These are phyloP conservation scores for Rubus idaeus DNA, from an alignment of 306 rosid genomes.

Conservation along the genomic window DNA sequence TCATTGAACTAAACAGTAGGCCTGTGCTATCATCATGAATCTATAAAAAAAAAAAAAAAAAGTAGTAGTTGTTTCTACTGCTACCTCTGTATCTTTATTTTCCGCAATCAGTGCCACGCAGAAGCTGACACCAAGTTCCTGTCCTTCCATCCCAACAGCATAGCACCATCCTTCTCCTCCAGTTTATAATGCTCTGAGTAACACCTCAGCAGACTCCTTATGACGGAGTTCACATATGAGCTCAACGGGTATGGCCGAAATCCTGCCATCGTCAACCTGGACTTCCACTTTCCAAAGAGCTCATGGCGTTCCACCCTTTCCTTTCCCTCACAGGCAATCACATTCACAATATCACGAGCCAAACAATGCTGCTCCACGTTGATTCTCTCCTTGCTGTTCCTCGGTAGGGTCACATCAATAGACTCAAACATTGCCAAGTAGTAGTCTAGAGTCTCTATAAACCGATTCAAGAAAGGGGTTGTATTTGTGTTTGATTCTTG, in stretches of 20 bases:
- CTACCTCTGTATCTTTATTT: conserved; percentile 26
- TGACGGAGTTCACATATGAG: conserved; percentile 79
- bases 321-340: conserved; percentile 87
- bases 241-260: conserved; percentile 74
- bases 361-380: conserved; percentile 88
- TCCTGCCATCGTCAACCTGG: conserved; percentile 93
- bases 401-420: conserved; percentile 67
- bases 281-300: conserved; percentile 91
- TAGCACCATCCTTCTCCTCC: conserved; percentile 82
- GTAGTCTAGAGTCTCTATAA: conserved; percentile 71
- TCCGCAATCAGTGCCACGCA: conserved; percentile 66
- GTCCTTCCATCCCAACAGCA: conserved; percentile 88
- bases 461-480: conserved; percentile 79
- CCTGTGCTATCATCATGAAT: background rate
- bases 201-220: conserved; percentile 57
- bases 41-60: background rate
- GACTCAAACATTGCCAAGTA: conserved; percentile 93
- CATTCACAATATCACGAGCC: conserved; percentile 80
- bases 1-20: background rate
- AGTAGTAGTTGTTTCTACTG: conserved; percentile 19
- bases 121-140: conserved; percentile 89
- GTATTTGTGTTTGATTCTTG: conserved; percentile 98
- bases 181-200: conserved; percentile 81
- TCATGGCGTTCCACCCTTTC: conserved; percentile 92
- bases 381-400: conserved; percentile 72